phyloP scores from a whole-genome alignment of 1,284 basidiomycete species.

The Malassezia globosa region DNA sequence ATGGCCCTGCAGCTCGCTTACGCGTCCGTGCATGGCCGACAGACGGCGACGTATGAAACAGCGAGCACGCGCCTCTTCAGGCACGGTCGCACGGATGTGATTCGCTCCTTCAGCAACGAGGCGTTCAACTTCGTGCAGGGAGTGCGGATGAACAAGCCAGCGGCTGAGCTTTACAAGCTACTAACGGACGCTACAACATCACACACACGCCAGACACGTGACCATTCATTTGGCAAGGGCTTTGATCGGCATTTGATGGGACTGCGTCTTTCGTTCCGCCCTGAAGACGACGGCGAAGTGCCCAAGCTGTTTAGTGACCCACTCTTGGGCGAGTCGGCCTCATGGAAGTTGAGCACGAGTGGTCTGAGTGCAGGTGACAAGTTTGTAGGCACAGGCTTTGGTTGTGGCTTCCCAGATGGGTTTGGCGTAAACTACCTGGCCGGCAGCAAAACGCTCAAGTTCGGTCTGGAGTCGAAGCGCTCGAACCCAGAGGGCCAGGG shows the following conservation, averaged over 20 bases:
- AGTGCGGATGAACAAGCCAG: slow-evolving; percentile 57
- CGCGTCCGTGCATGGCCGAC: slow-evolving; percentile 64
- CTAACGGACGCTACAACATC: slow-evolving; percentile 61
- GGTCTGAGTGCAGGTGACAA: slow-evolving; percentile 73
- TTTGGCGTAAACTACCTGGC: slow-evolving; percentile 55
- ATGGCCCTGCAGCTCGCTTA: slow-evolving; percentile 88
- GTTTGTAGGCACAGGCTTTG: slow-evolving; percentile 78
- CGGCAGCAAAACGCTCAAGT: slow-evolving; percentile 70
- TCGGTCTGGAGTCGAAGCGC: slow-evolving; percentile 84
- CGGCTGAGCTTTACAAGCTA: slow-evolving; percentile 53
- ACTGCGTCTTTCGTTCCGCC: slow-evolving; percentile 53
- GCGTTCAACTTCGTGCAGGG: slow-evolving; percentile 67
- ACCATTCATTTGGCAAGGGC: slow-evolving; percentile 70
- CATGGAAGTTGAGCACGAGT: slow-evolving; percentile 86
- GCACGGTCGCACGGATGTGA: slow-evolving; percentile 83
- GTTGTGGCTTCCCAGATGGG: slow-evolving; percentile 37
- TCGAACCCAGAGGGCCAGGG: slow-evolving; percentile 50
- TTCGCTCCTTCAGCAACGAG: slow-evolving; percentile 67
- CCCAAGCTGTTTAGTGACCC: slow-evolving; percentile 53
- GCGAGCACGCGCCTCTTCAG: slow-evolving; percentile 81
- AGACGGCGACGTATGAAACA: slow-evolving; percentile 89
- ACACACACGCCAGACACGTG: slow-evolving; percentile 66
- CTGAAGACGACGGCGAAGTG: slow-evolving; percentile 30
- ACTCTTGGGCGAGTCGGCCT: slow-evolving; percentile 64
- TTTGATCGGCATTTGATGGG: slow-evolving; percentile 87